Evolutionary conservation across 2,329 filamentous ascomycete genomes (phyloP).

Genomic region (Sporothrix brunneoviolacea): DNA sequence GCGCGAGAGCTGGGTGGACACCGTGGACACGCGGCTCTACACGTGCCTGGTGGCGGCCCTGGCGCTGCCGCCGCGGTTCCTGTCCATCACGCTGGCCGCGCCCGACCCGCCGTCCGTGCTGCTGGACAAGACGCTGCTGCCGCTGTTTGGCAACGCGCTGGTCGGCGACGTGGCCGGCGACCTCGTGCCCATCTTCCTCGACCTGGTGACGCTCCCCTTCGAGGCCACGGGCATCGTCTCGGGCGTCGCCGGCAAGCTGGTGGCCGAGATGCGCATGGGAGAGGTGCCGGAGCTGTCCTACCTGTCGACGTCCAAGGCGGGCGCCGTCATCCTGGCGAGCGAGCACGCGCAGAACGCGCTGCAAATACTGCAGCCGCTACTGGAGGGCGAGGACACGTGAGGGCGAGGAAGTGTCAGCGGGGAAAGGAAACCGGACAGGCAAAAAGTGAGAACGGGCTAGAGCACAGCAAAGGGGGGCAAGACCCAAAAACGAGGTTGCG

Average conservation of each 20-base stretch:
- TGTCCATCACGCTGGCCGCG: slow-evolving; percentile 66
- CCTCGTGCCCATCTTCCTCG: slow-evolving; percentile 80
- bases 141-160: slow-evolving; percentile 63
- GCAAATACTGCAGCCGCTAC: slow-evolving; percentile 54
- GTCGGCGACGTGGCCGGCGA: slow-evolving; percentile 67
- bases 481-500: background rate
- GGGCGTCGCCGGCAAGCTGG: slow-evolving; percentile 77
- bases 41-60: slow-evolving; percentile 56
- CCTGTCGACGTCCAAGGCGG: slow-evolving; percentile 78
- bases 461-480: background rate
- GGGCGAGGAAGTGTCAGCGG: slow-evolving; percentile 10
- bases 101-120: slow-evolving; percentile 69
- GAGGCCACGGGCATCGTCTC: slow-evolving; percentile 94
- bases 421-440: background rate
- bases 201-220: slow-evolving; percentile 71
- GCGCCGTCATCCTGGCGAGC: slow-evolving; percentile 77
- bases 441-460: background rate
- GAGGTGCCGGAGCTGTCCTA: slow-evolving; percentile 75
- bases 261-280: slow-evolving; percentile 58
- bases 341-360: slow-evolving; percentile 69
- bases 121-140: slow-evolving; percentile 60
- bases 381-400: slow-evolving; percentile 24
- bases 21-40: slow-evolving; percentile 57
- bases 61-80: slow-evolving; percentile 54
- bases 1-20: slow-evolving; percentile 44